Evolutionary conservation across 1,284 basidiomycete genomes (phyloP).

Genomic region (Caloboletus firmus): DNA sequence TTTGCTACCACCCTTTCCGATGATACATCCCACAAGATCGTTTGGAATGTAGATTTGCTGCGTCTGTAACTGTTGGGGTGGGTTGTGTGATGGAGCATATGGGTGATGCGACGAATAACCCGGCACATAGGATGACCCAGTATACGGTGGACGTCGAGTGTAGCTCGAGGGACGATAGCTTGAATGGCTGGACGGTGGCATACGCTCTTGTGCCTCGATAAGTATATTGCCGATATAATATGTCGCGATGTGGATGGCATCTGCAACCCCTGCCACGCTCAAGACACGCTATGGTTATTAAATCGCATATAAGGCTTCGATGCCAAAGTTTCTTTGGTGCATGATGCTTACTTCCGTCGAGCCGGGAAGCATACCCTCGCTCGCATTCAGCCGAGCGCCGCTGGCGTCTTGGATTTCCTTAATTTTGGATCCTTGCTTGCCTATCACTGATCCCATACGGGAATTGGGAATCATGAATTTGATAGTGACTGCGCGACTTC

Average conservation of each 20-base stretch:
- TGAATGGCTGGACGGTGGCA: constrained; percentile 60
- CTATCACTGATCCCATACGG: constrained; percentile 99
- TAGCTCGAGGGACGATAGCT: constrained; percentile 57
- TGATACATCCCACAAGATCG: constrained; percentile 96
- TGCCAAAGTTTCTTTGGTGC: constrained; percentile 7
- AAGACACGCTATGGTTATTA: constrained; percentile 73
- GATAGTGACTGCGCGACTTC: constrained; percentile 97
- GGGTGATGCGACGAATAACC: constrained; percentile 53
- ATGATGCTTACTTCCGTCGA: constrained; percentile 84
- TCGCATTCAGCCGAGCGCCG: constrained; percentile 93
- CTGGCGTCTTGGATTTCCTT: constrained; percentile 99
- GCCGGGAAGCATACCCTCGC: constrained; percentile 96
- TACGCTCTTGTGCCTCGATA: constrained; percentile 90
- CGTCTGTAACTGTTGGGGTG: constrained; percentile 75
- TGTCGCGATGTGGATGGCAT: constrained; percentile 99
- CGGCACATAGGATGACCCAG: constrained; percentile 72
- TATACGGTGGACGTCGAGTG: constrained; percentile 50
- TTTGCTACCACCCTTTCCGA: constrained; percentile 97
- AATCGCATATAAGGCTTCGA: constrained; percentile 9
- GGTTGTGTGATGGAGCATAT: constrained; percentile 40
- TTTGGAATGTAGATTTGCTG: constrained; percentile 99
- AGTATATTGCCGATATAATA: constrained; percentile 98
- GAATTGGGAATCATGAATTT: constrained; percentile 99
- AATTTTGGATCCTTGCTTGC: constrained; percentile 96
- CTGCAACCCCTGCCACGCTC: constrained; percentile 98